These are phyloP conservation scores for Cucurbita ficifolia DNA, from an alignment of 306 rosid genomes.

Conservation along the genomic window DNA sequence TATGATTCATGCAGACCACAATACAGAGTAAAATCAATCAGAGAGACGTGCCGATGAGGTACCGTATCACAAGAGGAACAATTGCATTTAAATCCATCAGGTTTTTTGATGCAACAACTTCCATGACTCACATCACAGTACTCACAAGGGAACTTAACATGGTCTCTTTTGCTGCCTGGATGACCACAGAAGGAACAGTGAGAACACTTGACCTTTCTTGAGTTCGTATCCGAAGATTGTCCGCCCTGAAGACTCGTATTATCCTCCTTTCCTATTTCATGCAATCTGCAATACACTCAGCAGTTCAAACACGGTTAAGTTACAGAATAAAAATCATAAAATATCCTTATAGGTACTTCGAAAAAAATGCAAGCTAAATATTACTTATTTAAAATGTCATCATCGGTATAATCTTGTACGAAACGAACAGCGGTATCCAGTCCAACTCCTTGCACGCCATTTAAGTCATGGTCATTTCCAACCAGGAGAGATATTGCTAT, in stretches of 20 bases:
- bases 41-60: constrained; percentile 3
- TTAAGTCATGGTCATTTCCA: constrained; percentile 74
- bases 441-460: constrained; percentile 79
- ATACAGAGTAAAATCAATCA: not conserved
- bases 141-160: constrained; percentile 45
- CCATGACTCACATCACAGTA: constrained; percentile 24
- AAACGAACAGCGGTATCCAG: constrained; percentile 65
- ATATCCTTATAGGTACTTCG: not conserved
- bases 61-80: constrained; percentile 65
- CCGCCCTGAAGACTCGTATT: constrained; percentile 20
- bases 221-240: constrained; percentile 22
- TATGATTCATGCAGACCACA: not conserved
- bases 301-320: constrained; percentile 1
- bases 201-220: constrained; percentile 31
- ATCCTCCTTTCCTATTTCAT: constrained; percentile 50
- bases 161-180: constrained; percentile 68
- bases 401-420: constrained; percentile 54
- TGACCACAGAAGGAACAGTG: constrained; percentile 93
- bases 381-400: constrained; percentile 60
- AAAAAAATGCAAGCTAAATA: not conserved
- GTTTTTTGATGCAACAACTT: constrained; percentile 57
- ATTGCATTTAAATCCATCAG: constrained; percentile 60
- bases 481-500: constrained; percentile 74
- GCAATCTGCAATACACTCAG: constrained; percentile 38
- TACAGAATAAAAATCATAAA: not conserved